Conservation (phyloP, 768 basidiomycete genomes). For the Suillus cothurnatus region DNA sequence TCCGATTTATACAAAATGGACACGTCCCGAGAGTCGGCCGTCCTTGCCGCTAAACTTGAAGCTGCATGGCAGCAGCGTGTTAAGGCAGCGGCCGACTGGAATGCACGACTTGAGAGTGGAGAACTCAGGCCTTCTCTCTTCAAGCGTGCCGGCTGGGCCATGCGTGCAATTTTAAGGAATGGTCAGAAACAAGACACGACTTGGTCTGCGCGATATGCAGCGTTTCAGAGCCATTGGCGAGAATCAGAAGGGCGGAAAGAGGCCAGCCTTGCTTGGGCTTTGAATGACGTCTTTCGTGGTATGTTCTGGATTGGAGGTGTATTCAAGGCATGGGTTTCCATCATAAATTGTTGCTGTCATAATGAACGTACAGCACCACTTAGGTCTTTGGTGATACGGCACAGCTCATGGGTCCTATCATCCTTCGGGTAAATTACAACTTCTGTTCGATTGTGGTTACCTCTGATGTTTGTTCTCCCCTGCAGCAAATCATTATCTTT, state of each 20-base stretch:
- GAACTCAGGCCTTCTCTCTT: constrained; percentile 43
- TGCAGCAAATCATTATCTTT: constrained; percentile 61
- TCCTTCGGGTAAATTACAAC: constrained; percentile 49
- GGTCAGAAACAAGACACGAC: constrained; percentile 13
- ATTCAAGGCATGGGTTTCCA: constrained; percentile 47
- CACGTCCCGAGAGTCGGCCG: constrained; percentile 46
- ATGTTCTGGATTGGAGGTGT: constrained; percentile 66
- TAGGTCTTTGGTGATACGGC: constrained; percentile 63
- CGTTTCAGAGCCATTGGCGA: constrained; percentile 47
- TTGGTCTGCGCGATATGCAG: constrained; percentile 28
- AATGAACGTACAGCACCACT: neutral
- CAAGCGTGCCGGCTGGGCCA: constrained; percentile 44
- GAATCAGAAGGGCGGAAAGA: constrained; percentile 45
- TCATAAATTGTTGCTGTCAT: neutral
- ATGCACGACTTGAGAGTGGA: constrained; percentile 47
- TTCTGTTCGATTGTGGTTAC: neutral
- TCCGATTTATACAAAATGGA: constrained; percentile 76
- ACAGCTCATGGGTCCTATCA: constrained; percentile 62
- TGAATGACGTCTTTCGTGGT: constrained; percentile 60
- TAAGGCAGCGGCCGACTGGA: constrained; percentile 55
- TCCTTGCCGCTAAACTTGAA: constrained; percentile 56
- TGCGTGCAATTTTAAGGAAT: constrained; percentile 20
- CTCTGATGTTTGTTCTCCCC: neutral
- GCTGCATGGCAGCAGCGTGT: constrained; percentile 54
- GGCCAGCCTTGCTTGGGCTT: constrained; percentile 58